Percentiles rank a stretch among this genome's conserved stretches.
These are phyloP conservation scores for Paratinospora sagittata DNA, from an alignment of 164 flowering plant species.

Conservation along the genomic window DNA sequence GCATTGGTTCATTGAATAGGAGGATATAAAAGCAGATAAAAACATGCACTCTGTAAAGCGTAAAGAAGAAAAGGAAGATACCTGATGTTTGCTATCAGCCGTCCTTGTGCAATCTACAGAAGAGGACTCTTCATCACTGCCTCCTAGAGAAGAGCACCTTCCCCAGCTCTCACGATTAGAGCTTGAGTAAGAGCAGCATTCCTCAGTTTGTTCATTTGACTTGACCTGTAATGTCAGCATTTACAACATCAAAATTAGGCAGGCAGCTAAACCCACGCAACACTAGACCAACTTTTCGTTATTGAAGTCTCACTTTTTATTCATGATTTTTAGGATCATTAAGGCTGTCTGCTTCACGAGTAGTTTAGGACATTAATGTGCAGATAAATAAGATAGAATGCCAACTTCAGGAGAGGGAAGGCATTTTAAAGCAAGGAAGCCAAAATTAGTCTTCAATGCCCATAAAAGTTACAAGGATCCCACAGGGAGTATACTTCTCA, in stretches of 20 bases:
- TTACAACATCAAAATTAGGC: too few species aligned
- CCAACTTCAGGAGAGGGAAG: not conserved
- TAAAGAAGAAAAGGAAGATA: constrained; percentile 19
- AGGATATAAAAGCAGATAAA: not conserved
- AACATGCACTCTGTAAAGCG: not conserved
- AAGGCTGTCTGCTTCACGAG: not conserved
- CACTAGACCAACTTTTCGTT: not conserved
- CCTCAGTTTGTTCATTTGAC: constrained; percentile 44
- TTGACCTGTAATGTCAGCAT: constrained; percentile 44
- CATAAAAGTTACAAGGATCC: not conserved
- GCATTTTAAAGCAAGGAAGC: not conserved
- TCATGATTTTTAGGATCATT: not conserved
- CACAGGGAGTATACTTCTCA: not conserved
- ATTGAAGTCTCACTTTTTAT: not conserved
- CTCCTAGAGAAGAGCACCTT: constrained; percentile 83
- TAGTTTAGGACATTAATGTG: not conserved
- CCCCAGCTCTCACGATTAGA: constrained; percentile 96
- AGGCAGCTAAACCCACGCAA: not conserved
- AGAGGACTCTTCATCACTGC: constrained; percentile 63
- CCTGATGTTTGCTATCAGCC: constrained; percentile 38
- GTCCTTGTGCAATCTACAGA: constrained; percentile 31
- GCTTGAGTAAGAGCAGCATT: constrained; percentile 78
- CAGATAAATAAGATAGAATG: not conserved
- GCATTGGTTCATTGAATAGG: not conserved
- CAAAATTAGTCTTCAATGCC: not conserved